Percentiles rank a stretch among this genome's conserved stretches.
Conservation (phyloP, 73 alveolate species). For the Paramecium biaurelia region DNA sequence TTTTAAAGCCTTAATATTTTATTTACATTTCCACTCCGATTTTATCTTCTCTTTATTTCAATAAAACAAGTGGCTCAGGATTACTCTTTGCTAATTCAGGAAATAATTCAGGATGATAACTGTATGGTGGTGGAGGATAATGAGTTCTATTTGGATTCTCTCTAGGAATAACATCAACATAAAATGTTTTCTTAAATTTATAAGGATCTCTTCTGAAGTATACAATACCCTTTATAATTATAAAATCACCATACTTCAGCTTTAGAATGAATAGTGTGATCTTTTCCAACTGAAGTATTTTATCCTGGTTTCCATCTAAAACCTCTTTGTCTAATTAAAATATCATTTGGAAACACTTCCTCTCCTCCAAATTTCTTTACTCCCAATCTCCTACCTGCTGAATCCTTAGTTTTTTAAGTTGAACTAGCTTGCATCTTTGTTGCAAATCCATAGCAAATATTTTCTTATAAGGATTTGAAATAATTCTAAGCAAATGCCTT, state of each 20-base stretch:
- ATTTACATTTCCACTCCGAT: neutral
- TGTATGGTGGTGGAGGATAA: conserved; percentile 80
- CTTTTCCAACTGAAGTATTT: conserved; percentile 70
- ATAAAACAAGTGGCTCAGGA: conserved; percentile 59
- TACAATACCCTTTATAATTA: conserved; percentile 44
- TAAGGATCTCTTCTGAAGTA: conserved; percentile 66
- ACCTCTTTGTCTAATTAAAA: conserved; percentile 76
- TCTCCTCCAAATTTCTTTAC: conserved; percentile 69
- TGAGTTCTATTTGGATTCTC: conserved; percentile 70
- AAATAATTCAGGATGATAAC: conserved; percentile 82
- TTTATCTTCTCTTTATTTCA: neutral
- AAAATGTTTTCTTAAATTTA: conserved; percentile 54
- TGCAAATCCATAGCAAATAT: neutral
- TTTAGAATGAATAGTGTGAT: conserved; percentile 78
- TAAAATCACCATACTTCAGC: conserved; percentile 60
- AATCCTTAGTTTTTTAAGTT: conserved; percentile 55
- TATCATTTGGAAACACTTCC: conserved; percentile 71
- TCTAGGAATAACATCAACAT: conserved; percentile 71
- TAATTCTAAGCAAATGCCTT: neutral
- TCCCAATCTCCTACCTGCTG: conserved; percentile 63
- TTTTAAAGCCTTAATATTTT: neutral
- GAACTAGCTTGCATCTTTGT: conserved; percentile 66
- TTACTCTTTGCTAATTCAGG: conserved; percentile 78
- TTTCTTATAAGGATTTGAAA: neutral
- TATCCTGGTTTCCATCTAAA: conserved; percentile 80